Percentiles rank a stretch among this genome's conserved stretches.
Conservation (phyloP, 768 basidiomycete species). For the Mycena metata region DNA sequence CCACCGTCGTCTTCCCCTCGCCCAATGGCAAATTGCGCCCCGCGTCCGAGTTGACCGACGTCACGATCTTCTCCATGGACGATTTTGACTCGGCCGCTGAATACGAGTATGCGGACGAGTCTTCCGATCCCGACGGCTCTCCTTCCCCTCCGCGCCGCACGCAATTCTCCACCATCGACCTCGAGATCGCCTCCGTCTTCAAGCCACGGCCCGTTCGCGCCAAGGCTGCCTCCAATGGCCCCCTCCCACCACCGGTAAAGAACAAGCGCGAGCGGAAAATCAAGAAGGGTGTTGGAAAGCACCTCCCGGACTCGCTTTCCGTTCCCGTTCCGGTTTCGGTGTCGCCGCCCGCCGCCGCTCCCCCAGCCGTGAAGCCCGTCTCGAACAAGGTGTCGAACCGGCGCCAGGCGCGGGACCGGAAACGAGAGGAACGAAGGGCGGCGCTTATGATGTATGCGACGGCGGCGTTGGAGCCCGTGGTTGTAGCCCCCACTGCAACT, state of each 20-base stretch:
- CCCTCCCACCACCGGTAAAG: conserved; percentile 47
- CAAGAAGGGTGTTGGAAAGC: conserved; percentile 53
- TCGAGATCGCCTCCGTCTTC: conserved; percentile 80
- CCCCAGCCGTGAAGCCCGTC: not conserved
- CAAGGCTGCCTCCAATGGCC: conserved; percentile 50
- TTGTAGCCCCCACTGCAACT: too few relatives aligned
- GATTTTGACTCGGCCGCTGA: conserved; percentile 54
- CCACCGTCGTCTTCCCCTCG: conserved; percentile 49
- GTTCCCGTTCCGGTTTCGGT: too few relatives aligned
- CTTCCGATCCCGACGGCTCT: conserved; percentile 37
- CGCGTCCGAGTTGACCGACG: conserved; percentile 40
- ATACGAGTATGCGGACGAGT: conserved; percentile 45
- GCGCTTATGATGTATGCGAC: conserved; percentile 49
- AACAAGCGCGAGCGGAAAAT: conserved; percentile 46
- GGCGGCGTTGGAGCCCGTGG: conserved; percentile 12
- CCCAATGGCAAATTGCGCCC: conserved; percentile 41
- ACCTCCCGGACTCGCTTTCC: conserved; percentile 37
- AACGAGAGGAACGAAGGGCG: conserved; percentile 62
- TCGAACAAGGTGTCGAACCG: conserved; percentile 52
- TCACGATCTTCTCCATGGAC: conserved; percentile 65
- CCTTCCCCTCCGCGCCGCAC: conserved; percentile 26
- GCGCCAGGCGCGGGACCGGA: conserved; percentile 63
- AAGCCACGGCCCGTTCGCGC: conserved; percentile 76
- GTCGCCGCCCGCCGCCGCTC: too few relatives aligned
- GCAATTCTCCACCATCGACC: conserved; percentile 60